Conservation (phyloP, 1,284 basidiomycete species). For the Irpex rosettiformis region DNA sequence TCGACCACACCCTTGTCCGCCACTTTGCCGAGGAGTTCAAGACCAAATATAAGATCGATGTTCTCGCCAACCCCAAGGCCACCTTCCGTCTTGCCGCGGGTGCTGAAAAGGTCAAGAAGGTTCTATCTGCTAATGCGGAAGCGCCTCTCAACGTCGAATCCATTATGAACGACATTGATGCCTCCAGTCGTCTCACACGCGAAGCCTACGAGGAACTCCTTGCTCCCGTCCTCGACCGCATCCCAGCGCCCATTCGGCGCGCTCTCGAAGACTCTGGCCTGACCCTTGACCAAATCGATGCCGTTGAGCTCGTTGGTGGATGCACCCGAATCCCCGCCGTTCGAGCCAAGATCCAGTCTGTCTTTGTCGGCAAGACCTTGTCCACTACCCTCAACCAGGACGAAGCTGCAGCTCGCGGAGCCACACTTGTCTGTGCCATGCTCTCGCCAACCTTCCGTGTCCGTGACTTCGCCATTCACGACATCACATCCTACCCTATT, state of each 20-base stretch:
- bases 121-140: slow-evolving; percentile 81
- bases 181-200: slow-evolving; percentile 54
- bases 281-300: slow-evolving; percentile 56
- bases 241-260: slow-evolving; percentile 50
- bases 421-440: slow-evolving; percentile 92
- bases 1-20: slow-evolving; percentile 84
- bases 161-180: slow-evolving; percentile 88
- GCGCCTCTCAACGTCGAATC: slow-evolving; percentile 88
- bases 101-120: slow-evolving; percentile 75
- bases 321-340: slow-evolving; percentile 69
- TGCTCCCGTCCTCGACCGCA: slow-evolving; percentile 49
- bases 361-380: slow-evolving; percentile 68
- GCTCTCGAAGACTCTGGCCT: slow-evolving; percentile 59
- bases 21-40: slow-evolving; percentile 92
- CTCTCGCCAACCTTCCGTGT: slow-evolving; percentile 95
- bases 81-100: slow-evolving; percentile 83
- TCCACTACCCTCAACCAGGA: slow-evolving; percentile 93
- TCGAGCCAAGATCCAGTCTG: slow-evolving; percentile 59
- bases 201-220: slow-evolving; percentile 61
- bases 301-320: slow-evolving; percentile 69
- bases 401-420: slow-evolving; percentile 90
- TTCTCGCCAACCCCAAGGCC: slow-evolving; percentile 85
- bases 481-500: slow-evolving; percentile 83
- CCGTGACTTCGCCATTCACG: slow-evolving; percentile 84
- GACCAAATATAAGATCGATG: slow-evolving; percentile 93